Evolutionary conservation across 768 basidiomycete genomes (phyloP).

Genomic region (Polyporus arcularius): DNA sequence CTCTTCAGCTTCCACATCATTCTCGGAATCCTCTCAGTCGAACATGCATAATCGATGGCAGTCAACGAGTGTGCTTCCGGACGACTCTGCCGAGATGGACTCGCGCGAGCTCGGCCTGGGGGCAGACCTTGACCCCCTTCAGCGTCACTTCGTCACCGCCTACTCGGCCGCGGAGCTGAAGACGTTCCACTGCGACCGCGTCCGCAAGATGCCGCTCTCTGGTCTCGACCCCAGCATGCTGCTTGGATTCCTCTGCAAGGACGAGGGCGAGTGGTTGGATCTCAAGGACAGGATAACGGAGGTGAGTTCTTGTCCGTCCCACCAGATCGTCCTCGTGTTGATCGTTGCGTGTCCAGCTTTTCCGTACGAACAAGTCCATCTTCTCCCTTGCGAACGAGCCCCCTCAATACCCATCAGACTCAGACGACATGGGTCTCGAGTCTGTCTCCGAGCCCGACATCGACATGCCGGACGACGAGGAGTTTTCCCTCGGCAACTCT

Average conservation of each 20-base stretch:
- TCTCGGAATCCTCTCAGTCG: constrained; percentile 34
- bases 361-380: constrained; percentile 55
- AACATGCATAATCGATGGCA: constrained; percentile 32
- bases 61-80: constrained; percentile 27
- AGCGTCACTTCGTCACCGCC: constrained; percentile 68
- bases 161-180: constrained; percentile 74
- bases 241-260: constrained; percentile 84
- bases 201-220: constrained; percentile 90
- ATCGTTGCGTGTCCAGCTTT: constrained; percentile 36
- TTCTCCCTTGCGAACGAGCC: constrained; percentile 89
- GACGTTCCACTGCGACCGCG: constrained; percentile 96
- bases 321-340: background rate
- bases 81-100: constrained; percentile 35
- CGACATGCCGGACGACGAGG: constrained; percentile 56
- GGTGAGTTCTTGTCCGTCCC: constrained; percentile 46
- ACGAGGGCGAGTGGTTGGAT: constrained; percentile 86
- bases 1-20: constrained; percentile 35
- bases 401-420: constrained; percentile 78
- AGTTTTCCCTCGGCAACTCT: constrained; percentile 48
- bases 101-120: constrained; percentile 38
- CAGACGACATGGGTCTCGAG: constrained; percentile 79
- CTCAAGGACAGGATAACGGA: constrained; percentile 70
- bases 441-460: constrained; percentile 81
- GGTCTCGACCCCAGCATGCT: constrained; percentile 97
- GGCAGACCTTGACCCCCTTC: constrained; percentile 45